These are phyloP conservation scores for Yamadazyma phyllophila DNA, from an alignment of 805 yeast genomes.

Conservation along the genomic window DNA sequence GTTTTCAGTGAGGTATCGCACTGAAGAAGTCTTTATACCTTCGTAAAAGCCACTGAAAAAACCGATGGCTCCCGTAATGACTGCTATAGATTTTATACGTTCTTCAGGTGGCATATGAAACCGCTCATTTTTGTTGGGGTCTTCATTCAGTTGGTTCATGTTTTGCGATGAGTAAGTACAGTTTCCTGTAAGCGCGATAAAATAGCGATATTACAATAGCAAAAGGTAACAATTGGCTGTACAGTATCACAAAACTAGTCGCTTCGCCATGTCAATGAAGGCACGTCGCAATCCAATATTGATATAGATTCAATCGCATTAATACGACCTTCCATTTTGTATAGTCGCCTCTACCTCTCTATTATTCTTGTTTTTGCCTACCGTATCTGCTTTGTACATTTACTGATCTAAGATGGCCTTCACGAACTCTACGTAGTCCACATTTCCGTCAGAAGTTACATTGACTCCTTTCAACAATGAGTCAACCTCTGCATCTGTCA, in stretches of 20 bases:
- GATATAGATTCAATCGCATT: too few relatives aligned
- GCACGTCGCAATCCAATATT: too few relatives aligned
- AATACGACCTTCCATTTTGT: too few relatives aligned
- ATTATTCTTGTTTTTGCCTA: too few relatives aligned
- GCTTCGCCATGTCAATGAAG: too few relatives aligned
- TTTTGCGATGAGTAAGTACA: background rate
- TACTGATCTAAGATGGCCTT: slow-evolving; percentile 90
- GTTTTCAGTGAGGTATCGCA: slow-evolving; percentile 71
- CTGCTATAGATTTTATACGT: slow-evolving; percentile 42
- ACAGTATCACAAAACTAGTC: too few relatives aligned
- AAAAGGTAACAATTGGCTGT: background rate
- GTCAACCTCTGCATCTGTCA: slow-evolving; percentile 87
- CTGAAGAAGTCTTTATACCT: slow-evolving; percentile 56
- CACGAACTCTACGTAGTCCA: slow-evolving; percentile 92
- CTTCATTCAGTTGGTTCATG: background rate
- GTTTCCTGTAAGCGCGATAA: background rate
- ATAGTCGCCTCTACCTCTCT: too few relatives aligned
- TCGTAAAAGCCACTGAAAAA: slow-evolving; percentile 54
- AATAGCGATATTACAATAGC: background rate
- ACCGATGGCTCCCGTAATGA: slow-evolving; percentile 41
- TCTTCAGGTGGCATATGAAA: slow-evolving; percentile 49
- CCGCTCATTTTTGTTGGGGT: slow-evolving; percentile 32
- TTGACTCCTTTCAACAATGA: slow-evolving; percentile 94
- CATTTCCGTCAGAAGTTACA: slow-evolving; percentile 89
- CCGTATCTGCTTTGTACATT: slow-evolving; percentile 2